These are phyloP conservation scores for Aspergillus proliferans DNA, from an alignment of 2,329 filamentous ascomycete genomes.

Conservation along the genomic window DNA sequence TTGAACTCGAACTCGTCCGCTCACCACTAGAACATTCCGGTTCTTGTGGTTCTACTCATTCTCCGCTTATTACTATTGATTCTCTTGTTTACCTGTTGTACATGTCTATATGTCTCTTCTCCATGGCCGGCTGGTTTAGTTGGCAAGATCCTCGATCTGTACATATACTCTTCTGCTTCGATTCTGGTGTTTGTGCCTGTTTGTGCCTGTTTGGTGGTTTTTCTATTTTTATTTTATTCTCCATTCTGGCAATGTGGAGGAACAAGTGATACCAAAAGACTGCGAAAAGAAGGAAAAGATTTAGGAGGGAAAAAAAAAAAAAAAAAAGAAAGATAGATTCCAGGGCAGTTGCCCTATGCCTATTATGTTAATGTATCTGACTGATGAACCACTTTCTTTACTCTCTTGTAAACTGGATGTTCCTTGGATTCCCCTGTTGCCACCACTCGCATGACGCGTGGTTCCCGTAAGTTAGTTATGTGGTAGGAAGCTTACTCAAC, in stretches of 20 bases:
- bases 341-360: no score
- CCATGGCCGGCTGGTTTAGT: not conserved
- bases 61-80: not conserved
- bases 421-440: not conserved
- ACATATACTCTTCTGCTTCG: slow-evolving; percentile 1
- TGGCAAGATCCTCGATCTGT: not conserved
- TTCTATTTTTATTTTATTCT: not conserved
- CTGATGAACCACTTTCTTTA: no score
- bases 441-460: not conserved
- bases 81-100: slow-evolving; percentile 4
- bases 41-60: slow-evolving; percentile 1
- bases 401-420: no score
- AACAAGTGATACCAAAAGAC: not conserved
- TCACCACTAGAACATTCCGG: not conserved
- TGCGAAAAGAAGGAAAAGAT: not conserved
- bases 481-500: not conserved
- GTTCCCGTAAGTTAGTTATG: not conserved
- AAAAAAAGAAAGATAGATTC: no score
- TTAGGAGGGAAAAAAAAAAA: not conserved
- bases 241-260: not conserved
- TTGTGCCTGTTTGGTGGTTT: slow-evolving; percentile 1
- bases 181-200: not conserved
- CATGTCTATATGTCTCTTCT: slow-evolving; percentile 3
- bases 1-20: not conserved
- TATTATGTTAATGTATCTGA: no score